Evolutionary conservation across 1,139 yeast genomes (phyloP), one percentile per base, ranked within the genome.

Genomic region (Hansenula sp.): DNA sequence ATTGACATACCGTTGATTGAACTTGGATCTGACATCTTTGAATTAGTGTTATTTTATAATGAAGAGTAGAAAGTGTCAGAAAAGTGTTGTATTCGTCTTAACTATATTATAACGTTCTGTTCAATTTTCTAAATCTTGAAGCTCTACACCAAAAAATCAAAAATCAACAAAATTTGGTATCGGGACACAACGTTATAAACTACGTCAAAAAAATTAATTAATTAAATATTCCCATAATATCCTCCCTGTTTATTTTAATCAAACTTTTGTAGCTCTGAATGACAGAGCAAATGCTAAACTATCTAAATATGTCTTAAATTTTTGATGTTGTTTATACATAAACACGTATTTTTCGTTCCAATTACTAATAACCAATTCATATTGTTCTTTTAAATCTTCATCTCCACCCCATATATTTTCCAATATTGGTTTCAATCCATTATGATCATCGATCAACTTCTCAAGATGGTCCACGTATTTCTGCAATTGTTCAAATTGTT

Each of bases 11-110:
- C 79, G 46, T 73, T 73, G 46, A 72, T 64, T 31, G 78, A 70
- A 55, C 77, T 72, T 55, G 79, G 79, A 58, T 74, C 78, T 28
- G 77, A 71, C 77, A 72, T 72, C 24, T 34, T 38, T 24, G 17
- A 27, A 4, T 5, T 8, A 24, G 8, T 24, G 26, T 10, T 10
- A 11, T 4, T 11, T 11, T 24, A 24, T 24, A 13, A 8, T 24
- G 13, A n/a, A 18, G n/a, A n/a, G n/a, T n/a, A n/a, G n/a, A n/a
- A n/a, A n/a, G n/a, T n/a, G n/a, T n/a, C n/a, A n/a, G n/a, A n/a
- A n/a, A n/a, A n/a, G n/a, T n/a, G n/a, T n/a, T n/a, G n/a, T n/a
- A n/a, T n/a, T n/a, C n/a, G n/a, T n/a, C n/a, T n/a, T n/a, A n/a
- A n/a, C n/a, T n/a, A n/a, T n/a, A n/a, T n/a, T n/a, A n/a, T n/a